Percentiles rank a stretch among this genome's conserved stretches.
phyloP scores from a whole-genome alignment of 2,329 filamentous ascomycete species.

The Talaromyces sp. region DNA sequence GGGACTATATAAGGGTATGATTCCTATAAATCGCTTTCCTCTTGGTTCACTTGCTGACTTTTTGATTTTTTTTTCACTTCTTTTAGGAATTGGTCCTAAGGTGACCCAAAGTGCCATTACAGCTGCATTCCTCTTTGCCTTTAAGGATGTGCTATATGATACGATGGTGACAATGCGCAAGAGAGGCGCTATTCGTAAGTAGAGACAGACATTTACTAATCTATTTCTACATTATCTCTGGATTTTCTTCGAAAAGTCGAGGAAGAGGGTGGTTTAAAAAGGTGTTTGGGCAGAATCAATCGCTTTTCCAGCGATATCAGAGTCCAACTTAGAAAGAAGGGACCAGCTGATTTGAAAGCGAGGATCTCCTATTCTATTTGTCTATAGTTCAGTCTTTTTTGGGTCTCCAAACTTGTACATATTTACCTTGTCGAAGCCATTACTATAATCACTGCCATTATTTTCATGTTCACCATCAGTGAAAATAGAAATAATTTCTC shows the following conservation, averaged over 20 bases:
- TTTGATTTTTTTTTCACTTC: constrained; percentile 5
- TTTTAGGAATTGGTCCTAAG: constrained; percentile 86
- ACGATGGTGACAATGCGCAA: constrained; percentile 41
- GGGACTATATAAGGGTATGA: constrained; percentile 87
- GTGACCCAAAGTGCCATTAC: constrained; percentile 96
- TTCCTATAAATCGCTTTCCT: not conserved
- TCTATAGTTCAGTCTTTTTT: too few relatives aligned
- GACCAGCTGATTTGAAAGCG: too few relatives aligned
- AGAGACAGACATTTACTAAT: constrained; percentile 8
- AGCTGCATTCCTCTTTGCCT: constrained; percentile 93
- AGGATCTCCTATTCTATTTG: too few relatives aligned
- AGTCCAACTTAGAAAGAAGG: too few relatives aligned
- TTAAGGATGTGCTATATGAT: constrained; percentile 95
- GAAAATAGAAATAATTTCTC: too few relatives aligned
- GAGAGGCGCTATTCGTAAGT: constrained; percentile 35
- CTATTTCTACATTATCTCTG: not conserved
- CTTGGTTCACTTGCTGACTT: constrained; percentile 7
- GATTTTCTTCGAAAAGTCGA: not conserved
- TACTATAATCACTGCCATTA: too few relatives aligned
- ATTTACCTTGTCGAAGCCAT: too few relatives aligned
- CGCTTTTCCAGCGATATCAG: too few relatives aligned
- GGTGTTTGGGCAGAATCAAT: too few relatives aligned
- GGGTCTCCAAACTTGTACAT: too few relatives aligned
- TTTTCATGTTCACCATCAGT: too few relatives aligned
- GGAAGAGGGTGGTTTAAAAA: not conserved